These are phyloP conservation scores for Sisymbrium altissimum DNA, from an alignment of 345 rosid genomes.

Conservation along the genomic window DNA sequence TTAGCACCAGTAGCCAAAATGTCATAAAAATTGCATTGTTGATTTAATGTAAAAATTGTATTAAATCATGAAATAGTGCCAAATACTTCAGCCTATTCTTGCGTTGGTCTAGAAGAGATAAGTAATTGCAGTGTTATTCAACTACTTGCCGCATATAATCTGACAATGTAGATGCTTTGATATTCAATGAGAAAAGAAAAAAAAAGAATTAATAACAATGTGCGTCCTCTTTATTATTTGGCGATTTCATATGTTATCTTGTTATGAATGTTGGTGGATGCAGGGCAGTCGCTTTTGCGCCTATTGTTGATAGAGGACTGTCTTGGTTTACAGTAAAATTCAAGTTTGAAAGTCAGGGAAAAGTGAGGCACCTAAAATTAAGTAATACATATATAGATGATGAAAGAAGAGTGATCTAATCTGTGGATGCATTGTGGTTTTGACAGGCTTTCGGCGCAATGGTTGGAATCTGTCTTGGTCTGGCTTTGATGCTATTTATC, in stretches of 20 bases:
- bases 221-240: no score
- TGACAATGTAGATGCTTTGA: no score
- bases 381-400: neutral
- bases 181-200: no score
- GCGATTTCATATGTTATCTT: neutral
- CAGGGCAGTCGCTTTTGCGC: constrained; percentile 96
- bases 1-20: neutral
- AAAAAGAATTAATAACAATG: no score
- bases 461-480: constrained; percentile 71
- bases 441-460: constrained; percentile 65
- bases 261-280: constrained; percentile 19
- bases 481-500: constrained; percentile 62
- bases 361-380: constrained; percentile 42
- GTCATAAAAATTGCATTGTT: no score
- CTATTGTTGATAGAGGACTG: constrained; percentile 75
- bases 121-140: no score
- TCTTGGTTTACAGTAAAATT: constrained; percentile 73
- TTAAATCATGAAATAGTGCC: no score
- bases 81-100: no score
- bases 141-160: no score
- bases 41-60: no score
- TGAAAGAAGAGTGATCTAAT: neutral
- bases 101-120: no score
- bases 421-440: constrained; percentile 1
- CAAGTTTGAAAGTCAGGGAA: constrained; percentile 66